Percentiles rank a stretch among this genome's conserved stretches.
Conservation (phyloP, 345 rosid genomes). For the Pistacia atlantica region DNA sequence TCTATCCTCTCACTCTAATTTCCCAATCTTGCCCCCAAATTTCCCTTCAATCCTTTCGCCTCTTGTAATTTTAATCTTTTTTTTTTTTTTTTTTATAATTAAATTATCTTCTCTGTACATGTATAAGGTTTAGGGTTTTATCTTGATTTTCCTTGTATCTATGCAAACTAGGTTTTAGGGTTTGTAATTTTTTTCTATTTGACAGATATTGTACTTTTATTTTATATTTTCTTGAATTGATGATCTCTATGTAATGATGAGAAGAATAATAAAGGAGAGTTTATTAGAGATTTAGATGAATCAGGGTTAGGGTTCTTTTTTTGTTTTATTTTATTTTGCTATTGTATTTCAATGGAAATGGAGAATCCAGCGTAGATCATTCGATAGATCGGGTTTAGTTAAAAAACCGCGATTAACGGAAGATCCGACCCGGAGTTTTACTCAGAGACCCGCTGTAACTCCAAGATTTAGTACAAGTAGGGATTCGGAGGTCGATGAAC, state of each 20-base stretch:
- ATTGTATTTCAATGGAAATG: slow-evolving; percentile 47
- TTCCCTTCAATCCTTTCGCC: background rate
- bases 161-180: slow-evolving; percentile 10
- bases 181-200: background rate
- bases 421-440: slow-evolving; percentile 45
- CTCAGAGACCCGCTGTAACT: slow-evolving; percentile 44
- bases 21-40: slow-evolving; percentile 3
- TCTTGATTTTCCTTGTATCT: background rate
- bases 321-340: slow-evolving; percentile 3
- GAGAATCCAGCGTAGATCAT: slow-evolving; percentile 79
- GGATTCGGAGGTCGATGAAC: slow-evolving; percentile 55
- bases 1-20: background rate
- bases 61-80: background rate
- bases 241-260: slow-evolving; percentile 1
- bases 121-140: background rate
- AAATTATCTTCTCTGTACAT: background rate
- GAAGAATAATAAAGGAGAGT: background rate
- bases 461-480: slow-evolving; percentile 31
- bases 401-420: slow-evolving; percentile 74
- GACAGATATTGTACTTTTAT: background rate
- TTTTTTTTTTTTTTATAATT: background rate
- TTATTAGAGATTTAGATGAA: slow-evolving; percentile 13
- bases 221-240: background rate
- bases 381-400: slow-evolving; percentile 65
- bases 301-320: slow-evolving; percentile 33